Evolutionary conservation across 306 rosid genomes (phyloP).

Genomic region (Cercis canadensis): DNA sequence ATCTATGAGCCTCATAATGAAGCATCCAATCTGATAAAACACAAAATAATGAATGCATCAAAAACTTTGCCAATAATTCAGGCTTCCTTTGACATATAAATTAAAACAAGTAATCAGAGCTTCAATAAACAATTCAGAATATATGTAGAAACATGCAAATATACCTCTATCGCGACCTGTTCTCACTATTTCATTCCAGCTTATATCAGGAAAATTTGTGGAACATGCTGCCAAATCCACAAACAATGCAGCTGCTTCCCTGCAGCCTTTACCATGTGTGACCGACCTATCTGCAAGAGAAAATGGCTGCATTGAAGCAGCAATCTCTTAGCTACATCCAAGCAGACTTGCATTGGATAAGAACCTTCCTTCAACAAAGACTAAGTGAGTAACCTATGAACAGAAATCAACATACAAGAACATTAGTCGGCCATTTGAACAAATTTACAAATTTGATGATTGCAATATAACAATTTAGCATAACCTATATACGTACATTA

Average conservation of each 20-base stretch:
- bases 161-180: conserved; percentile 12
- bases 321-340: neutral
- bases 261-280: neutral
- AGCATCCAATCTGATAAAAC: neutral
- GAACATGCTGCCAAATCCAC: no score
- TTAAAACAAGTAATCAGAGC: neutral
- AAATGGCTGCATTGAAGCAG: neutral
- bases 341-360: conserved; percentile 1
- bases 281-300: neutral
- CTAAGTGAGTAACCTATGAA: conserved; percentile 29
- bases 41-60: neutral
- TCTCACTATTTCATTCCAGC: neutral
- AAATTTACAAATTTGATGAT: conserved; percentile 9
- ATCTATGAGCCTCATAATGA: neutral
- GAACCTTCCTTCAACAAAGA: conserved; percentile 20
- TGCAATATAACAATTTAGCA: conserved; percentile 1
- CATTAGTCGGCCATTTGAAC: conserved; percentile 21
- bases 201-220: no score
- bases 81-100: neutral
- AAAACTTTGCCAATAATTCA: neutral
- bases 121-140: neutral
- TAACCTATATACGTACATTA: no score
- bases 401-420: conserved; percentile 17
- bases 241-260: no score
- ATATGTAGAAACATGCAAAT: neutral